Base-by-base conservation (phyloP, 352 stramenopile genomes). In the Pythium rishiriense region DNA sequence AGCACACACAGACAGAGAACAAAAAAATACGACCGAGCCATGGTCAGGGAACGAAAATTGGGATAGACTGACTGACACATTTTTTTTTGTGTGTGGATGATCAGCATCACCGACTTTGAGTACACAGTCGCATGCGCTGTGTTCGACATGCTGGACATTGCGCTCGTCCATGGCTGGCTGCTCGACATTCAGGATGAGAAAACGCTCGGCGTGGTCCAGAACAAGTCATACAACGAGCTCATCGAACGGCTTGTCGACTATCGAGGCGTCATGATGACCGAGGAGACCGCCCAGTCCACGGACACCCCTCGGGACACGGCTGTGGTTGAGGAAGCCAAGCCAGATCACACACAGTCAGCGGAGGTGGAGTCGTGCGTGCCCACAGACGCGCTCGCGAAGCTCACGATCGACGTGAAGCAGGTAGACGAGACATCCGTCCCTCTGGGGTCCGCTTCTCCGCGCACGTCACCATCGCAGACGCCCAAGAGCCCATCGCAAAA, bases 91-190 rank as follows among this genome's bases (percentile, higher is more conserved):
- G 26, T 70, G 46, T 22, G 35, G 22, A 15, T 8, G 59, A 17
- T 10, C 29, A 93, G 81, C 56, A 89, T 96, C 43, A 89, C 78
- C 7, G 90, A 92, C 69, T 98, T 98, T 74, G 93, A 99, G 80
- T 99, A 98, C 79, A 99, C 97, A 0, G 79, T 91, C 53, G 90
- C 94, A 35, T 90, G 98, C 53, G 89, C 96, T 2, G 83, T 95
- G 10, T 99, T 99, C 74, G 97, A 99, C 76, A 85, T 99, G 70
- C 73, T 98, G 48, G 91, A 93, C 31, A 94, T 99, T 47, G 79
- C 90, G 56, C 79, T 99, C 29, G 93, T 99, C 33, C 97, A 99
- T 69, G 97, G 97, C 14, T 99, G 97, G 97, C 71, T 99, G n/a
- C 56, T 99, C 14, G 97, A 99, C 70, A 79, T 88, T 7, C 79